Conservation (phyloP, 148 eudicot genomes). For the Cornus controversa region DNA sequence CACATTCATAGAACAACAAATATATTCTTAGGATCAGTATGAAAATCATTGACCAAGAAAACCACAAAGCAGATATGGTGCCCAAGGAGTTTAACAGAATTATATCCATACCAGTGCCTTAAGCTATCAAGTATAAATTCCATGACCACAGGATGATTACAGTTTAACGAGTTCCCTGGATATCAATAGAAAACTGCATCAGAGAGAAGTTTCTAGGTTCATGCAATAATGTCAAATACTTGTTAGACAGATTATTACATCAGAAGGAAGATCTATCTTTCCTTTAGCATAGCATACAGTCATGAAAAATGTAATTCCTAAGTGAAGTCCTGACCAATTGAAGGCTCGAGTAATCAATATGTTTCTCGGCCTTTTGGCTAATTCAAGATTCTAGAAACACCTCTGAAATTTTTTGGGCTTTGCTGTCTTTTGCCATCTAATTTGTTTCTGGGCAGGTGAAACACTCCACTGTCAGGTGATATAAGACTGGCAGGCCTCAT, state of each 20-base stretch:
- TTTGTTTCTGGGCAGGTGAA: not conserved
- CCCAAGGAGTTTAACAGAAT: constrained; percentile 4
- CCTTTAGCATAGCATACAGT: constrained; percentile 7
- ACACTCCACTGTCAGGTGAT: not conserved
- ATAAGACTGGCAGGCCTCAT: not conserved
- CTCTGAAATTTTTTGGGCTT: too few species aligned
- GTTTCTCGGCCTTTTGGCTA: too few species aligned
- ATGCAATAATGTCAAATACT: not conserved
- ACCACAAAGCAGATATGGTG: not conserved
- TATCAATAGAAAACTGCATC: constrained; percentile 16
- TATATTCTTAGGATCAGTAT: not conserved
- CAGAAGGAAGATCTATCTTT: not conserved
- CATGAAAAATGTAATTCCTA: not conserved
- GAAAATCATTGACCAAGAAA: not conserved
- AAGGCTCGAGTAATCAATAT: not conserved
- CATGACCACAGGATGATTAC: constrained; percentile 99
- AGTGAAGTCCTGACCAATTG: not conserved
- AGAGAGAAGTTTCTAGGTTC: constrained; percentile 2
- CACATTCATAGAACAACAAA: not conserved
- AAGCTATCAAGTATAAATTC: constrained; percentile 96
- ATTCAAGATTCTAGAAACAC: too few species aligned
- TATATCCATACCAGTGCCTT: constrained; percentile 73
- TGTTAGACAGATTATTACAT: not conserved
- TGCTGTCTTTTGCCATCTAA: too few species aligned
- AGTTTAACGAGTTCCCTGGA: constrained; percentile 92